Percentiles rank a stretch among this genome's conserved stretches.
These are phyloP conservation scores for Aspergillus quadrilineatus DNA, from an alignment of 2,329 filamentous ascomycete species.

Conservation along the genomic window DNA sequence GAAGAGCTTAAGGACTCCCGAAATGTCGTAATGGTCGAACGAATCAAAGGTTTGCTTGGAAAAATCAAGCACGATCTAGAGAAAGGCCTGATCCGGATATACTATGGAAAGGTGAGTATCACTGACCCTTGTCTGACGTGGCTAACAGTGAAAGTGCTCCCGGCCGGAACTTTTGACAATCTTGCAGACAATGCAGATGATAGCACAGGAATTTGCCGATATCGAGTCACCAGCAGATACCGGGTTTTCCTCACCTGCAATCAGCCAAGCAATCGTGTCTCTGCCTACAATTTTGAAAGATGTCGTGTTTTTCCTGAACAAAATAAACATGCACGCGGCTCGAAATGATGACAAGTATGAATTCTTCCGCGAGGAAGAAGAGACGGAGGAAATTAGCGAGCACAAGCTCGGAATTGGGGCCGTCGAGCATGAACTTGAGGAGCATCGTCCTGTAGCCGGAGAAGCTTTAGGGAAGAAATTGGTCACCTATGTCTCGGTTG, in stretches of 20 bases:
- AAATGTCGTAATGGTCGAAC: conserved; percentile 67
- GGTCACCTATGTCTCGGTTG: conserved; percentile 76
- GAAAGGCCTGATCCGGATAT: conserved; percentile 89
- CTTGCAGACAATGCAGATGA: conserved; percentile 79
- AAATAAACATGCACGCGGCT: conserved; percentile 81
- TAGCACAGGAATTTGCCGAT: conserved; percentile 72
- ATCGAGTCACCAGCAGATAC: conserved; percentile 65
- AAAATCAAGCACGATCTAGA: conserved; percentile 80
- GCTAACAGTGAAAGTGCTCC: conserved; percentile 58
- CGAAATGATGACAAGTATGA: conserved; percentile 86
- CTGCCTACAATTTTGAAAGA: conserved; percentile 74
- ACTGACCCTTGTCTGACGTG: background rate
- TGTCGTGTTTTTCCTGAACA: conserved; percentile 73
- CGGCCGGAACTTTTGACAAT: conserved; percentile 82
- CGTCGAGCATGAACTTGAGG: conserved; percentile 83
- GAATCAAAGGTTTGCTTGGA: conserved; percentile 68
- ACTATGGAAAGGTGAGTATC: conserved; percentile 73
- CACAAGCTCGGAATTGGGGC: conserved; percentile 89
- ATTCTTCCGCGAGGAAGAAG: conserved; percentile 85
- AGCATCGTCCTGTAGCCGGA: conserved; percentile 70
- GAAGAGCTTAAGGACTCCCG: conserved; percentile 76
- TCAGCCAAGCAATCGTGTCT: conserved; percentile 69
- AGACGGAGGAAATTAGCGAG: conserved; percentile 84
- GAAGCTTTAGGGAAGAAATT: conserved; percentile 69
- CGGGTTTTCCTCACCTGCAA: conserved; percentile 68